Evolutionary conservation across 495 filamentous ascomycete genomes (phyloP), one percentile per base, ranked within the genome.

Genomic region (Bryoglossum gracile): DNA sequence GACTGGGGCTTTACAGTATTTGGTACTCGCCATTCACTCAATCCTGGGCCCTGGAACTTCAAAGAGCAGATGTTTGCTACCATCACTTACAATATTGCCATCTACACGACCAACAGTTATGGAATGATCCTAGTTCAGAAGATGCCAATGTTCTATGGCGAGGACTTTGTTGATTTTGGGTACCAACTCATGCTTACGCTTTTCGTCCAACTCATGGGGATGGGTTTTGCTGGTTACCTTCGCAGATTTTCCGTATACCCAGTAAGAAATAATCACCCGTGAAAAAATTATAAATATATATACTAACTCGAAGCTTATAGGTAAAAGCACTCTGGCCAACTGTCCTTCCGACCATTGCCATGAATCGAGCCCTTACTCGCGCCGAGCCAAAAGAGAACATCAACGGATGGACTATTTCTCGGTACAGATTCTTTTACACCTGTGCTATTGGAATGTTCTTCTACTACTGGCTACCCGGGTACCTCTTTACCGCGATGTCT

Each of bases 61-160:
- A 89, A 89, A 59, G 83, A 87, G 58, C 84, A 89, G 66, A 76
- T 80, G 10, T 68, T 89, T 51, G 83, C 87, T 50, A 81, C 82
- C 2, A 78, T 87, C 53, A 87, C 86, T 80, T 74, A 75, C 9
- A 71, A 70, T 43, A 47, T 53, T 42, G 50, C 43, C 9, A 36
- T 42, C 21, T 43, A 42, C 22, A 48, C 43, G 2, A 47, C 50
- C 4, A 43, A 48, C 19, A 50, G 32, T 32, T 47, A 53, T 22
- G 38, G 25, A 6, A 48, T 53, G 36, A 45, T 50, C n/a, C 14
- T 44, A 17, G 39, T 46, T 21, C 52, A 55, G 24, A 67, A 72
- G 50, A 36, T 28, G 1, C 35, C 43, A 5, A 70, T 82, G 32
- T 87, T 83, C 57, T 87, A 87, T 56, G 70, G 75, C 48, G 73